Percentiles rank a stretch among this genome's conserved stretches.
phyloP scores from a whole-genome alignment of 2,329 filamentous ascomycete species.

The Phialocephala subalpina region DNA sequence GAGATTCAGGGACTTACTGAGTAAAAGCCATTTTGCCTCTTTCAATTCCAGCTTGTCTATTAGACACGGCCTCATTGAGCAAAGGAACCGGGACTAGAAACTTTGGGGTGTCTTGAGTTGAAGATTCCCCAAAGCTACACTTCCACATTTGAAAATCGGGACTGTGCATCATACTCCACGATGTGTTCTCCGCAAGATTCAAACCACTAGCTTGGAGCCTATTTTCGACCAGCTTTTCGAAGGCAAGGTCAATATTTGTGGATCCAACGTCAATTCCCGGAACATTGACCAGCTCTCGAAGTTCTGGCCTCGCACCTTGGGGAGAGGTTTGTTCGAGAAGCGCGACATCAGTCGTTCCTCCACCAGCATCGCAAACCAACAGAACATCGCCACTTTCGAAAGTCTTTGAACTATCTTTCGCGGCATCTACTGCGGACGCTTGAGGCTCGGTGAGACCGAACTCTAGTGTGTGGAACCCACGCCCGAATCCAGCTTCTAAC shows the following conservation, averaged over 20 bases:
- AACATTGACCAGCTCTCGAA: constrained; percentile 9
- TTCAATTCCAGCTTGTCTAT: constrained; percentile 10
- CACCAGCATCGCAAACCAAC: constrained; percentile 17
- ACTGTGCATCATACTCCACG: constrained; percentile 47
- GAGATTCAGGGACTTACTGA: not conserved
- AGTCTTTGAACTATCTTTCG: not conserved
- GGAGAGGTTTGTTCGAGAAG: constrained; percentile 10
- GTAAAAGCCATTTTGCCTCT: constrained; percentile 18
- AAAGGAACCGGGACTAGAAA: constrained; percentile 25
- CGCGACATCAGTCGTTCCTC: constrained; percentile 22
- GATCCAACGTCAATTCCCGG: constrained; percentile 15
- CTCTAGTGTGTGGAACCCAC: constrained; percentile 9
- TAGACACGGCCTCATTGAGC: not conserved
- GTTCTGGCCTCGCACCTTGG: not conserved
- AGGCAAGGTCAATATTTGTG: constrained; percentile 17
- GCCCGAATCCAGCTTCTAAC: constrained; percentile 10
- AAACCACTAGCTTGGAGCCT: constrained; percentile 3
- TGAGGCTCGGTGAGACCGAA: constrained; percentile 18
- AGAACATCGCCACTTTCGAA: constrained; percentile 8
- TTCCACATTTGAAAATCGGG: constrained; percentile 49
- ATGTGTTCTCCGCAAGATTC: constrained; percentile 3
- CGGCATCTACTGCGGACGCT: constrained; percentile 17
- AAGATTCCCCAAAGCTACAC: constrained; percentile 8
- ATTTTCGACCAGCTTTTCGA: constrained; percentile 6
- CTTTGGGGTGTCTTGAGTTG: not conserved